Base-by-base conservation (phyloP, 495 filamentous ascomycete species). In the Letharia lupina region DNA sequence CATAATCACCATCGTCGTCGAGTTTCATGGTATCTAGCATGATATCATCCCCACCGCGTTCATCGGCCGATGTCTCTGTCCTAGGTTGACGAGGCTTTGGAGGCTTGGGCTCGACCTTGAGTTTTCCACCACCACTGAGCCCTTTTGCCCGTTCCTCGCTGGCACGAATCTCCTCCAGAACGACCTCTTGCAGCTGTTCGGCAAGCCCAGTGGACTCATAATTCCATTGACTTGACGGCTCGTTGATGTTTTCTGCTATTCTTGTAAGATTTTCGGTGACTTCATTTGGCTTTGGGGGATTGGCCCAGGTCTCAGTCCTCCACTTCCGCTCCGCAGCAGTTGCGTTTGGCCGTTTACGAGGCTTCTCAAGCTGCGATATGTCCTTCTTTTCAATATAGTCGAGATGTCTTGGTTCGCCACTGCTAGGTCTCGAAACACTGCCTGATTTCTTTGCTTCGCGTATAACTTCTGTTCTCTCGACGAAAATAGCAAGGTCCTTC, bases 1-100 rank as follows among this genome's bases (percentile, higher is more conserved):
- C 83, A 71, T 83, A 89, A 56, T 84, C 82, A n/a, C 68, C 75
- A 13, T 86, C 84, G 45, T 74, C 76, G 20, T 80, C 76, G 12
- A 70, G 18, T 23, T 31, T 23, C 44, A 60, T 52, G 23, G 10
- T 40, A 62, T 67, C 45, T 45, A 45, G 72, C 31, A 75, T 74
- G 8, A 73, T 68, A 37, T 77, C 70, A 66, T 73, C 72, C 58
- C 67, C 67, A 65, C 66, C 62, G 16, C 61, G 67, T 56, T 71
- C 61, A 28, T 65, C 52, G n/a, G 63, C 50, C 65, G 71, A 70
- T 48, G 65, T 63, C 56, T 66, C 67, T 35, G 62, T 23, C 52
- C 74, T 72, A 47, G 69, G 59, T 50, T 68, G 70, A 40, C 76
- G 68, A 31, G 70, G 66, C 35, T 60, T 65, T 20, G 74, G 71